Base-by-base conservation (phyloP, 1,284 basidiomycete species). In the Trametes pubescens region DNA sequence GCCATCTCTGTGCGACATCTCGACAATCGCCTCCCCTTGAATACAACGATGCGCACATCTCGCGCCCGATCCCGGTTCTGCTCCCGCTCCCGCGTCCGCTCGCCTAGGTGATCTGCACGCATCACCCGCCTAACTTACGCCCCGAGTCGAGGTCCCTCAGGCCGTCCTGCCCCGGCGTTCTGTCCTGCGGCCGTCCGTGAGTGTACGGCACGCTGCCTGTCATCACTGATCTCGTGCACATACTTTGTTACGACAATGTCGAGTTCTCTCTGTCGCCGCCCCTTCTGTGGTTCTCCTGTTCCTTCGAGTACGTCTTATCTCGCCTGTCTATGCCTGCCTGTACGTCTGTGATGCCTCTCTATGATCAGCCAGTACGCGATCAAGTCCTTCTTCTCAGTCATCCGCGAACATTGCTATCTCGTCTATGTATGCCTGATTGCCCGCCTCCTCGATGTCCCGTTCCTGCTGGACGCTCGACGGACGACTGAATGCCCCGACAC, bases 1-100 rank as follows among this genome's bases (percentile, higher is more conserved):
- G 14, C 32, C 57, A 58, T 58, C 57, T 51, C 48, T 9, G 14
- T 13, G 26, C 48, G 35, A 13, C 57, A 58, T 58, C 57, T 51
- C 57, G 57, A 43, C 57, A 58, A 34, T 43, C 22, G 24, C 24
- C 22, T 48, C 47, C 24, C 24, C n/a, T 4, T 21, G 8, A 11
- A 24, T 13, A 13, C 37, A 22, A 11, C 44, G n/a, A 11, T 21
- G 8, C n/a, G 4, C 44, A 4, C 44, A 47, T 47, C 44, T 26
- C 44, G 14, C 47, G 47, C 47, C n/a, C 26, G 47, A 32, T 32
- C 29, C 24, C 4, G 10, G 47, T 29, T 48, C 47, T 26, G 24
- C 24, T 14, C 47, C 22, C 43, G 43, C 11, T 18, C 44, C 44
- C 22, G 44, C 47, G 24, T 16, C 26, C 40, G 14, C 40, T 10